phyloP scores from a whole-genome alignment of 805 yeast genomes.

The Pichia nanzhaoensis region DNA sequence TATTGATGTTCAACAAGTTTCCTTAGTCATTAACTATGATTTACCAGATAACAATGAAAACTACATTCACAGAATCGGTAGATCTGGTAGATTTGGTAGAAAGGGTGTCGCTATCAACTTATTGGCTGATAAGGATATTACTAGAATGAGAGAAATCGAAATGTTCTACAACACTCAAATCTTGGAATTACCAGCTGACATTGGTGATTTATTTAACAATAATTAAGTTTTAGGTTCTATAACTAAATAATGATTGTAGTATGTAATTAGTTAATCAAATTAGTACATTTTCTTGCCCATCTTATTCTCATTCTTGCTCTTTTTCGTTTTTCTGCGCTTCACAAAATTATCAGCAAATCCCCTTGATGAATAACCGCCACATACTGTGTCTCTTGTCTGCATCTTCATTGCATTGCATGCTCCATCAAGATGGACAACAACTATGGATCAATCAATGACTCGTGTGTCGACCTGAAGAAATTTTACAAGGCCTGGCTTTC shows the following conservation, averaged over 20 bases:
- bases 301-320: too few species aligned
- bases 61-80: constrained; percentile 95
- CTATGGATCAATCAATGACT: not conserved
- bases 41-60: constrained; percentile 89
- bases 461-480: not conserved
- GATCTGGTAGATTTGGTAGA: constrained; percentile 98
- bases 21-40: constrained; percentile 92
- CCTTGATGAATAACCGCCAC: too few species aligned
- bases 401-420: too few species aligned
- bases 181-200: constrained; percentile 72
- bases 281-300: too few species aligned
- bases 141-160: constrained; percentile 68
- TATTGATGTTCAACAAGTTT: constrained; percentile 96
- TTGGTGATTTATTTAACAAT: constrained; percentile 40
- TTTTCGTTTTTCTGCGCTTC: too few species aligned
- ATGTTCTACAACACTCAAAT: constrained; percentile 68
- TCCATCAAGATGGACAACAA: not conserved
- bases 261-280: not conserved
- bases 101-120: constrained; percentile 97
- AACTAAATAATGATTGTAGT: not conserved
- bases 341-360: too few species aligned
- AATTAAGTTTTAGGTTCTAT: not conserved
- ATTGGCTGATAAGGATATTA: constrained; percentile 72
- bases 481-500: not conserved
- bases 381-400: too few species aligned